Base-by-base conservation (phyloP, 345 rosid genomes). In the Citrus cavaleriei region DNA sequence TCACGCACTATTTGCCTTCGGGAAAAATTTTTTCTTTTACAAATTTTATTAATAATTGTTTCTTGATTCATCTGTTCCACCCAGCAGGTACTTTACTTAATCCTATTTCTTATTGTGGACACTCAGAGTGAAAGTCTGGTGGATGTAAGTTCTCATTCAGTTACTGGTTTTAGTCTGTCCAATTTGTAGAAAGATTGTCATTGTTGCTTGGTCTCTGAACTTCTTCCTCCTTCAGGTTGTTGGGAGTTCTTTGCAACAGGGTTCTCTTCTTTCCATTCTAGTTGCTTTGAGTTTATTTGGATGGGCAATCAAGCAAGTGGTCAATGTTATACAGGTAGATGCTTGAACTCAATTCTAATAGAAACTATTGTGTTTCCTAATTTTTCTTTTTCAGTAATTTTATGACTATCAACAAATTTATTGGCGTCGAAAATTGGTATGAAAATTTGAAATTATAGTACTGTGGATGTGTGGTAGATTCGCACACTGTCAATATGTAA, bases 281-380 rank as follows among this genome's bases (percentile, higher is more conserved):
- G 70, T 91, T 78, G 88, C 81, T 49, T 81, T 90, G 79, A 90
- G 93, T 74, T 81, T 91, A 84, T 88, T 93, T 74, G 97, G 98
- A 70, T 95, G 97, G 95, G 86, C 89, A 69, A 90, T 91, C 84
- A 93, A 95, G 84, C 98, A 93, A 81, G 71, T 79, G 77, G 81
- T 95, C 80, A 95, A 95, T 78, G 74, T 93, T 58, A 95, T 95
- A 77, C 98, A 95, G 98, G 97, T 91, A 87, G 51, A 62, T 49
- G 62, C 59, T 63, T 74, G 75, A 54, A 28, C 78, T 51, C 34
- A 55, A 76, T 28, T 49, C 75, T 32, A 14, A 4, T 55, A 25
- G n/a, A 35, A 75, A 24, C 46, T 28, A 27, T 25, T 10, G 13
- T 27, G 24, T 40, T 25, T 35, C 28, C 49, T 30, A 10, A 73